Conservation (phyloP, 2,329 filamentous ascomycete genomes). For the Annulohypoxylon truncatum region DNA sequence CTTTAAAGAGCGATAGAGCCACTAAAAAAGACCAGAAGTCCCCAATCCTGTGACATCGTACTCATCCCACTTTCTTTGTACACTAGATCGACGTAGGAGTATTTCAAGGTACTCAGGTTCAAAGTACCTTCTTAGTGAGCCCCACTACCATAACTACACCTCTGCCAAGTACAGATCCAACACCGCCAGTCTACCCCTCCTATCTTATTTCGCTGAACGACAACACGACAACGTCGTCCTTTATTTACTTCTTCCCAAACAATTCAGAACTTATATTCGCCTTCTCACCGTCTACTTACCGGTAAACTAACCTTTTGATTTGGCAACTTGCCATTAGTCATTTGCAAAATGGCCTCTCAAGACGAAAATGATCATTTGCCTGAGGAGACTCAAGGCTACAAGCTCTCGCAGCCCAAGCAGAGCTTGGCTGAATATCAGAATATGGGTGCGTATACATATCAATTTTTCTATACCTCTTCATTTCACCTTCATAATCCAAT, state of each 20-base stretch:
- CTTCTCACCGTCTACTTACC: not conserved
- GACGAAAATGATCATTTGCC: conserved; percentile 85
- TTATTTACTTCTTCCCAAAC: conserved; percentile 17
- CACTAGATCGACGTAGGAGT: conserved; percentile 30
- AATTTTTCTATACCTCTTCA: conserved; percentile 9
- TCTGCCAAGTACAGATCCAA: conserved; percentile 41
- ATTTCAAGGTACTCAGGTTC: conserved; percentile 19
- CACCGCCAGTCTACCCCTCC: conserved; percentile 46
- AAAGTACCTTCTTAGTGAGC: conserved; percentile 24
- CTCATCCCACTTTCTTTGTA: conserved; percentile 37
- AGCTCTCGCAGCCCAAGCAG: conserved; percentile 96
- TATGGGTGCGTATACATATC: conserved; percentile 75
- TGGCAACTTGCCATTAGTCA: conserved; percentile 13
- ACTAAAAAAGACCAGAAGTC: conserved; percentile 28
- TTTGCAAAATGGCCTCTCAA: conserved; percentile 71
- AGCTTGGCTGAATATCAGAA: conserved; percentile 93
- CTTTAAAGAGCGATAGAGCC: conserved; percentile 13
- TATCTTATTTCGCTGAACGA: conserved; percentile 29
- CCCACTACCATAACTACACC: conserved; percentile 32
- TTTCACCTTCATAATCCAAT: not conserved
- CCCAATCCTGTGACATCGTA: conserved; percentile 32
- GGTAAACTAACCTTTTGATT: not conserved
- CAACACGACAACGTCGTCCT: conserved; percentile 4
- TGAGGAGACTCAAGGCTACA: conserved; percentile 94
- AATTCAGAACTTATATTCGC: conserved; percentile 1